phyloP scores from a whole-genome alignment of 495 filamentous ascomycete genomes.

The Articulospora tetracladia region DNA sequence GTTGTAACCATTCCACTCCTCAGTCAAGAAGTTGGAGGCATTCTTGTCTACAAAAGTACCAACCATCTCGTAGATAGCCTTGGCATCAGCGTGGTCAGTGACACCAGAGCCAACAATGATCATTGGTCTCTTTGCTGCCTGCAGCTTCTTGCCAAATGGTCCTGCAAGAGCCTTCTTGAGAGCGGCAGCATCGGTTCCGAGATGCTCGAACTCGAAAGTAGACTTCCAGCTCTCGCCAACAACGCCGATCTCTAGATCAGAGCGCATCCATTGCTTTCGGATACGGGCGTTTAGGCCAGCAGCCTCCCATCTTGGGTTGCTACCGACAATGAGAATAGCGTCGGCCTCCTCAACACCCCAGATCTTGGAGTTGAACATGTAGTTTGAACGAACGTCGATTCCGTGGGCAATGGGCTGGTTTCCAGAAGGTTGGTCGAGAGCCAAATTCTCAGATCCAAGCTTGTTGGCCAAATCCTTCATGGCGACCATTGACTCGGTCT shows the following conservation, averaged over 20 bases:
- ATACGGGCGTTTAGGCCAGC: slow-evolving; percentile 94
- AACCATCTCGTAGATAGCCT: slow-evolving; percentile 86
- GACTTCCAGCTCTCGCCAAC: slow-evolving; percentile 88
- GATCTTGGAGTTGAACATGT: slow-evolving; percentile 93
- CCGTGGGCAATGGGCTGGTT: slow-evolving; percentile 84
- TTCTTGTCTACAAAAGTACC: slow-evolving; percentile 91
- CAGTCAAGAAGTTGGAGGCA: slow-evolving; percentile 76
- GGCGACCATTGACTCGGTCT: slow-evolving; percentile 88
- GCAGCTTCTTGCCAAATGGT: slow-evolving; percentile 84
- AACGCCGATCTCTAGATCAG: slow-evolving; percentile 88
- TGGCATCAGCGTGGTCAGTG: slow-evolving; percentile 83
- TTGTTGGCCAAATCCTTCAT: slow-evolving; percentile 96
- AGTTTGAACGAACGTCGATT: slow-evolving; percentile 90
- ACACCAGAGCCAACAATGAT: slow-evolving; percentile 90
- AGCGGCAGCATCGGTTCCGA: slow-evolving; percentile 70
- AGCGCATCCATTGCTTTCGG: slow-evolving; percentile 94
- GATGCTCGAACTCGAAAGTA: slow-evolving; percentile 88
- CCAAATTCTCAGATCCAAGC: slow-evolving; percentile 92
- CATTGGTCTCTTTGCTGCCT: slow-evolving; percentile 86
- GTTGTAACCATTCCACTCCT: slow-evolving; percentile 97
- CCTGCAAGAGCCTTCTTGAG: slow-evolving; percentile 85
- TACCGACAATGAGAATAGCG: slow-evolving; percentile 85
- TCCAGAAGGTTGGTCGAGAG: slow-evolving; percentile 84
- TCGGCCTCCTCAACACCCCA: slow-evolving; percentile 91
- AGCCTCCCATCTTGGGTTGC: slow-evolving; percentile 91